These are phyloP conservation scores for Intubia oerlemansii DNA, from an alignment of 2,329 filamentous ascomycete species.

Conservation along the genomic window DNA sequence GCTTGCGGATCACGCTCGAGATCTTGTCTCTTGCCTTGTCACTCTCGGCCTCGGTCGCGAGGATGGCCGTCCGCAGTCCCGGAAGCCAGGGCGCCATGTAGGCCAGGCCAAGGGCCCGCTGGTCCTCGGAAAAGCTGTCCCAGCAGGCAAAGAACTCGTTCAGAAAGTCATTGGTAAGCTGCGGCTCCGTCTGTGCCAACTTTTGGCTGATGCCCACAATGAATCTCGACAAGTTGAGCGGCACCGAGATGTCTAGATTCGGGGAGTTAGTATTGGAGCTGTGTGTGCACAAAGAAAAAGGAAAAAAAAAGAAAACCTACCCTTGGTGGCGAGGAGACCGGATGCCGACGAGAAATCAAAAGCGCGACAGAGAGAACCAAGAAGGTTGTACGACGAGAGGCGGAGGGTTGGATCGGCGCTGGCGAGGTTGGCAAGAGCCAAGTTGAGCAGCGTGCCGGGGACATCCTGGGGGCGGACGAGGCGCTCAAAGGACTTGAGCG, in stretches of 20 bases:
- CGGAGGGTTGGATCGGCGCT: slow-evolving; percentile 38
- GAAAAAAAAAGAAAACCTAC: slow-evolving; percentile 14
- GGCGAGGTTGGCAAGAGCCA: slow-evolving; percentile 44
- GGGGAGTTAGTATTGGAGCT: slow-evolving; percentile 1
- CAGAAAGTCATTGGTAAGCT: slow-evolving; percentile 45
- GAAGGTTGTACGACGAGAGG: slow-evolving; percentile 43
- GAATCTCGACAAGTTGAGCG: slow-evolving; percentile 39
- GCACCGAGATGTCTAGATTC: slow-evolving; percentile 36
- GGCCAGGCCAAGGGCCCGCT: slow-evolving; percentile 42
- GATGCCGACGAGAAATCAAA: slow-evolving; percentile 45
- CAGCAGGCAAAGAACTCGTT: slow-evolving; percentile 56
- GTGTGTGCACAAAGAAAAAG: too few species aligned
- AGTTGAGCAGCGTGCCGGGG: slow-evolving; percentile 45
- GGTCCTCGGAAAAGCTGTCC: slow-evolving; percentile 46
- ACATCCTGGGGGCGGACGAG: slow-evolving; percentile 50
- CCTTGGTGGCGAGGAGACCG: slow-evolving; percentile 39
- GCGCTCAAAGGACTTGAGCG: slow-evolving; percentile 39
- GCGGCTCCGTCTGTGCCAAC: slow-evolving; percentile 39
- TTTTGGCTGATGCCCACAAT: slow-evolving; percentile 44
- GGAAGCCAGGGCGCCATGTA: slow-evolving; percentile 52
- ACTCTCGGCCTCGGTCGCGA: slow-evolving; percentile 36
- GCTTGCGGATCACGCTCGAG: slow-evolving; percentile 38
- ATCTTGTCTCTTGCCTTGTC: slow-evolving; percentile 47
- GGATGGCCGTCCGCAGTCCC: slow-evolving; percentile 35
- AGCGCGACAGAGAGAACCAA: slow-evolving; percentile 43